Percentiles rank a stretch among this genome's conserved stretches.
Evolutionary conservation across 148 eudicot species (phyloP).

Genomic region (Arctostaphylos glauca): DNA sequence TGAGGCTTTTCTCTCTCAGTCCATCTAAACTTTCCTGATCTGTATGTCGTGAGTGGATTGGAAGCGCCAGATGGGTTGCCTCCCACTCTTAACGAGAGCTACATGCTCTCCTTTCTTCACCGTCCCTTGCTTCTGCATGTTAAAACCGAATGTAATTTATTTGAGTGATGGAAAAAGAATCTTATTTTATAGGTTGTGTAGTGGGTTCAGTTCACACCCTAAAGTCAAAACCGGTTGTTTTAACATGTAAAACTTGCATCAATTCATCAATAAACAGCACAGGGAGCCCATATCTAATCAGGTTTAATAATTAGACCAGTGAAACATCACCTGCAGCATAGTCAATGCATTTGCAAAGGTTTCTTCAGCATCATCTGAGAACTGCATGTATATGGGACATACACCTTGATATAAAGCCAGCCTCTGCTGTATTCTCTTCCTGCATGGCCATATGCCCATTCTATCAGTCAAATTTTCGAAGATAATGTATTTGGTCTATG

Average conservation of each 20-base stretch:
- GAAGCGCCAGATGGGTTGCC: constrained; percentile 86
- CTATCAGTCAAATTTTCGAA: constrained; percentile 8
- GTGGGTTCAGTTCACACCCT: neutral
- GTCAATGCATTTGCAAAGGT: constrained; percentile 63
- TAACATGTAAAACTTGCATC: neutral
- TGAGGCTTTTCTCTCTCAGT: neutral
- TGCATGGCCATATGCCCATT: constrained; percentile 32
- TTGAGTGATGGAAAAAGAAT: neutral
- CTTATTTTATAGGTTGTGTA: neutral
- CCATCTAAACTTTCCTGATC: constrained; percentile 44
- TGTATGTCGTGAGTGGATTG: constrained; percentile 92
- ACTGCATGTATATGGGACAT: constrained; percentile 75
- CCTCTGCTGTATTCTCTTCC: constrained; percentile 84
- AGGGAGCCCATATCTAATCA: neutral
- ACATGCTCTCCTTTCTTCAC: constrained; percentile 87
- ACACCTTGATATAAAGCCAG: constrained; percentile 94
- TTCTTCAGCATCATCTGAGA: constrained; percentile 81
- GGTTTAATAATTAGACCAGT: neutral
- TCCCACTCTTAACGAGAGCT: constrained; percentile 92
- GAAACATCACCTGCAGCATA: constrained; percentile 53
- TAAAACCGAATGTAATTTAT: neutral
- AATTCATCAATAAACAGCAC: neutral
- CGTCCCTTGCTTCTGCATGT: constrained; percentile 79
- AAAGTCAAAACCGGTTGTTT: neutral
- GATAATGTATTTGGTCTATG: neutral